Base-by-base conservation (phyloP, 176 grass and related monocot genomes). In the Aechmea fasciata region DNA sequence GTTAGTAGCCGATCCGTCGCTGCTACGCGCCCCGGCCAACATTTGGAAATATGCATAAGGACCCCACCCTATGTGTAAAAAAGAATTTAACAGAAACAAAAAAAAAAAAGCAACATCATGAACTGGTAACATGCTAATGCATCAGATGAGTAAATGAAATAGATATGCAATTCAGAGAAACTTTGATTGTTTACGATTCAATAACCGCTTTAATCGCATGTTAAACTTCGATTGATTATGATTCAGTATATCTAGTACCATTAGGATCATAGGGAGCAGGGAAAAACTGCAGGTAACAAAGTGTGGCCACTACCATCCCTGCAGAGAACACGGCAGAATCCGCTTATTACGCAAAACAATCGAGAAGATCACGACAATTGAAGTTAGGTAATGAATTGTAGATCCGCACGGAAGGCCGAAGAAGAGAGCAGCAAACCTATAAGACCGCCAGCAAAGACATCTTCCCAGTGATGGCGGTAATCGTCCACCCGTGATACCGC, bases 401-500 rank as follows among this genome's bases (percentile, higher is more conserved):
- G 33, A 41, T 41, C 7, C 33, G 3, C 29, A 57, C 71, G 61
- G 71, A 69, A 18, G 10, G 15, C 63, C 23, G 20, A 4, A 63
- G 24, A 51, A 12, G 26, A 51, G 26, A 51, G 87, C 78, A 47
- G 87, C 81, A 47, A 11, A 99, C 94, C 94, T 52, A 93, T 66
- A 29, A 93, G 63, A 51, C 86, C 69, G 0, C 94, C 87, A 51
- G 75, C 80, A 77, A 90, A 83, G 18, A 99, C 89, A 62, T 99
- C 94, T 51, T 90, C 77, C 89, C 94, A 93, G 24, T 99, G 89
- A 76, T 99, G 89, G 10, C 87, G 76, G 71, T 99, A 99, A 74
- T 93, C 70, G 77, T 91, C 80, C 13, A 99, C 49, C 73, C 82
- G 78, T 51, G 94, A 93, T 71, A 93, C 77, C 33, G 77, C 94